Percentiles rank a stretch among this genome's conserved stretches.
Evolutionary conservation across 2,329 filamentous ascomycete genomes (phyloP).

Genomic region (Hortaea werneckii): DNA sequence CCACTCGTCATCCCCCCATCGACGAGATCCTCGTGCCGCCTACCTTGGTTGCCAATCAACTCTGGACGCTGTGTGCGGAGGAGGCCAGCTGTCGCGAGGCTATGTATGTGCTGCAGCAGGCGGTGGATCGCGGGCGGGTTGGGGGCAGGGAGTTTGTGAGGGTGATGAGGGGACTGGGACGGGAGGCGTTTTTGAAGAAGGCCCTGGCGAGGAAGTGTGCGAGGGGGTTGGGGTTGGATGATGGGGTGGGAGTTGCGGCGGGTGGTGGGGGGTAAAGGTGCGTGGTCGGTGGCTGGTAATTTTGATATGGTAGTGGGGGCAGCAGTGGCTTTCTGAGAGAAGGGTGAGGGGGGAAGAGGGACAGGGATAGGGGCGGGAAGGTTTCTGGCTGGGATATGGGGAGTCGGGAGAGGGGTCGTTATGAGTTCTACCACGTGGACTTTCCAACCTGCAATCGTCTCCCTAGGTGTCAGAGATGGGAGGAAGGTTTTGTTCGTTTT

Average conservation of each 20-base stretch:
- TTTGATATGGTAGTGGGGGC: not conserved
- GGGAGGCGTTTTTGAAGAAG: constrained; percentile 79
- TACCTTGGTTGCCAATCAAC: constrained; percentile 82
- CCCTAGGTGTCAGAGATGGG: too few species aligned
- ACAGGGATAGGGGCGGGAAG: too few species aligned
- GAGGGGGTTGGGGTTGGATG: constrained; percentile 58
- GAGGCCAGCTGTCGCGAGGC: constrained; percentile 79
- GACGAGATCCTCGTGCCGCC: constrained; percentile 91
- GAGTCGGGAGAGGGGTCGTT: too few species aligned
- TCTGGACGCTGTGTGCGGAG: constrained; percentile 82
- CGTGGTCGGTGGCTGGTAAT: not conserved
- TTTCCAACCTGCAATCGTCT: too few species aligned
- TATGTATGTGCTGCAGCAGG: constrained; percentile 69
- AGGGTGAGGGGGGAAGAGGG: too few species aligned
- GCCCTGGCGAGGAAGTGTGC: constrained; percentile 69
- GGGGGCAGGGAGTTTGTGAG: constrained; percentile 65
- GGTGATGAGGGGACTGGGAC: constrained; percentile 58
- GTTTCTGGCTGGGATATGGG: too few species aligned
- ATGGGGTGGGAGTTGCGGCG: not conserved
- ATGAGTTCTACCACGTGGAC: too few species aligned
- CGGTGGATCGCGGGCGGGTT: constrained; percentile 62
- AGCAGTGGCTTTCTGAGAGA: too few species aligned
- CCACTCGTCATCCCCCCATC: constrained; percentile 63
- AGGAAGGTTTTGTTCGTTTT: too few species aligned
- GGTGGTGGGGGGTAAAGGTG: not conserved